Evolutionary conservation across 768 basidiomycete species (phyloP).

Genomic region (Calocera viscosa): DNA sequence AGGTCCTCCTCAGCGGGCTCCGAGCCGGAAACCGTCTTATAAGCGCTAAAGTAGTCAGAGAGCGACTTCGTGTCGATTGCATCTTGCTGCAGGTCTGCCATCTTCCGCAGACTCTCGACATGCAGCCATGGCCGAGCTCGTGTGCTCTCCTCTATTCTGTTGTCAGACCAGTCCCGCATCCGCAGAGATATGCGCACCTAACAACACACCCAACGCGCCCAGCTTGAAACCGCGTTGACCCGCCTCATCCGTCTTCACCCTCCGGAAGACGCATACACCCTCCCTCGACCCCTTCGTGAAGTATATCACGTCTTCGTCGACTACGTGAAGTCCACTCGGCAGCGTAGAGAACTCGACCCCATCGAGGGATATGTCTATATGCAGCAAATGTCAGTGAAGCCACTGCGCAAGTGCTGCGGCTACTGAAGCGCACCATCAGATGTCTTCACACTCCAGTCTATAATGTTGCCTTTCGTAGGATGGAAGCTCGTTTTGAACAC

Average conservation of each 20-base stretch:
- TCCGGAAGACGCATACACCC: slow-evolving; percentile 62
- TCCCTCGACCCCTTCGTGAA: slow-evolving; percentile 57
- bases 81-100: slow-evolving; percentile 37
- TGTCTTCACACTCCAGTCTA: slow-evolving; percentile 68
- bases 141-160: slow-evolving; percentile 12
- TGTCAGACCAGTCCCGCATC: not conserved
- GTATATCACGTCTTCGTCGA: slow-evolving; percentile 68
- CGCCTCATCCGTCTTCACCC: slow-evolving; percentile 49
- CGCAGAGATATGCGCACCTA: slow-evolving; percentile 8
- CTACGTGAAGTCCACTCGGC: slow-evolving; percentile 68
- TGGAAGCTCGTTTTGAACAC: slow-evolving; percentile 80
- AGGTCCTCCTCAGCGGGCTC: not conserved
- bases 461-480: slow-evolving; percentile 63
- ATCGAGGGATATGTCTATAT: slow-evolving; percentile 51
- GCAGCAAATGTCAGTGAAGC: slow-evolving; percentile 4
- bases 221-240: slow-evolving; percentile 11
- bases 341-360: slow-evolving; percentile 69
- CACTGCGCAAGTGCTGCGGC: not conserved
- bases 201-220: slow-evolving; percentile 13
- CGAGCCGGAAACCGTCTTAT: not conserved
- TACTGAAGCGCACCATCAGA: slow-evolving; percentile 41
- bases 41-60: not conserved
- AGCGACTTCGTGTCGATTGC: not conserved
- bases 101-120: slow-evolving; percentile 46
- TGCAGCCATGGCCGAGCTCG: slow-evolving; percentile 70